Conservation (phyloP, 164 flowering plant species). For the Dillenia turbinata region DNA sequence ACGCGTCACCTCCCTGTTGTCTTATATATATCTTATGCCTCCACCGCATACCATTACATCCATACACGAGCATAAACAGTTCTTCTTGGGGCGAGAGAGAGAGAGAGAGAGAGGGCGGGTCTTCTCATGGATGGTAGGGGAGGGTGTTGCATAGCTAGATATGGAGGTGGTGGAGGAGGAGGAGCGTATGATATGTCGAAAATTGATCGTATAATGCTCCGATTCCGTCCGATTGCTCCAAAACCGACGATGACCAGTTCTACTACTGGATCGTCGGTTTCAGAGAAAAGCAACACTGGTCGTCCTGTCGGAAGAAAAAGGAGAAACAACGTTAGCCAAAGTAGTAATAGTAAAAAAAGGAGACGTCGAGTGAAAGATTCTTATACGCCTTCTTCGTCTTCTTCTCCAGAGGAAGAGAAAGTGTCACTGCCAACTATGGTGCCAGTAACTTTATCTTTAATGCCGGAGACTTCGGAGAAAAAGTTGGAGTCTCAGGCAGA, state of each 20-base stretch:
- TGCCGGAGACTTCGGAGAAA: slow-evolving; percentile 57
- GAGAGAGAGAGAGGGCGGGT: not conserved
- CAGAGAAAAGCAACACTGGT: slow-evolving; percentile 15
- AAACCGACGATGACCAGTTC: slow-evolving; percentile 46
- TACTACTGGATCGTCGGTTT: slow-evolving; percentile 19
- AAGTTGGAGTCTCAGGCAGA: slow-evolving; percentile 16
- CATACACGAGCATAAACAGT: not conserved
- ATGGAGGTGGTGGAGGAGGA: slow-evolving; percentile 27
- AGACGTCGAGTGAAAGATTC: not conserved
- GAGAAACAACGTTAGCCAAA: slow-evolving; percentile 26
- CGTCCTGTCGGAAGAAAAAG: slow-evolving; percentile 28
- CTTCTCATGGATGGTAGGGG: slow-evolving; percentile 54
- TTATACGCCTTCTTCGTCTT: not conserved
- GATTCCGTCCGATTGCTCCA: slow-evolving; percentile 86
- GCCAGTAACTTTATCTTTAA: slow-evolving; percentile 51
- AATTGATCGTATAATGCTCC: slow-evolving; percentile 64
- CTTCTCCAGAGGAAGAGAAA: slow-evolving; percentile 16
- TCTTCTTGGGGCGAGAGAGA: not conserved
- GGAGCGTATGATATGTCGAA: slow-evolving; percentile 35
- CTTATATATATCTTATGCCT: slow-evolving; percentile 13
- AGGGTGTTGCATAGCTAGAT: slow-evolving; percentile 74
- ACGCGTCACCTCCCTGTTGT: slow-evolving; percentile 13
- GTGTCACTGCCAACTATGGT: not conserved
- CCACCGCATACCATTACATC: not conserved
- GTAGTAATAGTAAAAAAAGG: slow-evolving; percentile 14